Evolutionary conservation across 2,329 filamentous ascomycete species (phyloP).

Genomic region (Xylaria sp.): DNA sequence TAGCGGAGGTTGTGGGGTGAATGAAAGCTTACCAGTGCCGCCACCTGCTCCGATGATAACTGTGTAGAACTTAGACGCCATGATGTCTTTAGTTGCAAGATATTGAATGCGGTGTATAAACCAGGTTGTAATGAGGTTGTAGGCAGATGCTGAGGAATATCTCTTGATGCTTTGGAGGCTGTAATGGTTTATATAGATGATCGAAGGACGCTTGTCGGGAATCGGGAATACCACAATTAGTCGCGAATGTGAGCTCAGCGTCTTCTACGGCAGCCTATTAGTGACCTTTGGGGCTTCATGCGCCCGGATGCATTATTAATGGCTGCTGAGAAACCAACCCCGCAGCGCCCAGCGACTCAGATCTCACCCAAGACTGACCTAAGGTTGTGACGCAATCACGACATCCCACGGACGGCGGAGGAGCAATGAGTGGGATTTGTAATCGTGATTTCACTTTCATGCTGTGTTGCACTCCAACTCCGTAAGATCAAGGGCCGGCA

Average conservation of each 20-base stretch:
- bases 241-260: slow-evolving; percentile 17
- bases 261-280: slow-evolving; percentile 13
- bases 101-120: not conserved
- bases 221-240: slow-evolving; percentile 22
- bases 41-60: slow-evolving; percentile 37
- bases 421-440: slow-evolving; percentile 17
- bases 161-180: not conserved
- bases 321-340: slow-evolving; percentile 33
- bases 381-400: slow-evolving; percentile 34
- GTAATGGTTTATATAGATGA: slow-evolving; percentile 27
- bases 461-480: not conserved
- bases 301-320: slow-evolving; percentile 31
- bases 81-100: slow-evolving; percentile 3
- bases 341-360: slow-evolving; percentile 30
- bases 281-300: slow-evolving; percentile 4
- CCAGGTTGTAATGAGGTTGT: not conserved
- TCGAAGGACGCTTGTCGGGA: slow-evolving; percentile 3
- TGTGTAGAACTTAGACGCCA: slow-evolving; percentile 38
- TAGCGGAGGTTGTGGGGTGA: slow-evolving; percentile 14
- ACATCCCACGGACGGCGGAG: slow-evolving; percentile 22
- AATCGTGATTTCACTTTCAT: slow-evolving; percentile 16
- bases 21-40: slow-evolving; percentile 30
- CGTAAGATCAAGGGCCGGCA: not conserved
- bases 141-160: slow-evolving; percentile 3
- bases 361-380: slow-evolving; percentile 26